Evolutionary conservation across 2,329 filamentous ascomycete genomes (phyloP).

Genomic region (Lasiodiplodia sp.): DNA sequence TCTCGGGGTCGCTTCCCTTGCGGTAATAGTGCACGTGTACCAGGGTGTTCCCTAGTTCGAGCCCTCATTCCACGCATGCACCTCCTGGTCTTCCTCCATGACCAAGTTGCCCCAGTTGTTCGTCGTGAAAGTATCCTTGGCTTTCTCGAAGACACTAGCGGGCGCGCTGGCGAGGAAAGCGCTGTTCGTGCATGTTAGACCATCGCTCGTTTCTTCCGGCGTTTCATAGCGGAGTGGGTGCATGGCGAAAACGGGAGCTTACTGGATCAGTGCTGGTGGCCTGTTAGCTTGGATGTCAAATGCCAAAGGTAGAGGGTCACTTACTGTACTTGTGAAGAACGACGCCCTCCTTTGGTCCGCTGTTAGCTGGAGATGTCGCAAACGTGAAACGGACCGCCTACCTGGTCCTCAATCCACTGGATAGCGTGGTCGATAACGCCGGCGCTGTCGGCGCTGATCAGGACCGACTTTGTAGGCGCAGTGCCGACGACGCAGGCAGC

Average conservation of each 20-base stretch:
- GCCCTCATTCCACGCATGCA: slow-evolving; percentile 47
- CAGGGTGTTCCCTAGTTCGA: background rate
- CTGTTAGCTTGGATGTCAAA: slow-evolving; percentile 33
- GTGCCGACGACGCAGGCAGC: slow-evolving; percentile 68
- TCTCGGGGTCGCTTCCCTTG: background rate
- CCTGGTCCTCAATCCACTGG: slow-evolving; percentile 71
- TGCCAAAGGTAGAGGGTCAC: slow-evolving; percentile 40
- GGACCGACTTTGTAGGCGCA: slow-evolving; percentile 70
- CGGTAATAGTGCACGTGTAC: background rate
- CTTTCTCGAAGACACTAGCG: slow-evolving; percentile 70
- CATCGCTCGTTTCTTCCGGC: background rate
- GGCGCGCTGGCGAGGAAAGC: slow-evolving; percentile 80
- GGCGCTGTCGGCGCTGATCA: slow-evolving; percentile 78
- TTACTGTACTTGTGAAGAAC: slow-evolving; percentile 85
- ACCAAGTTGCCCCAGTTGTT: slow-evolving; percentile 67
- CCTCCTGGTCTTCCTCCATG: slow-evolving; percentile 79
- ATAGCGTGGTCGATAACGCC: slow-evolving; percentile 75
- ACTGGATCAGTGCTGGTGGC: slow-evolving; percentile 52
- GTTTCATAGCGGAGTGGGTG: slow-evolving; percentile 28
- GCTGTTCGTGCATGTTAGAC: slow-evolving; percentile 53
- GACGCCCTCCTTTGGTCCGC: slow-evolving; percentile 62
- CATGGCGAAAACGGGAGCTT: slow-evolving; percentile 33
- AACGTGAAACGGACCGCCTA: slow-evolving; percentile 42
- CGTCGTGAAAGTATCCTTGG: slow-evolving; percentile 61
- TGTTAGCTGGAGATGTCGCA: slow-evolving; percentile 1